A percentile compares a stretch with the other conserved stretches of the same genome.
Evolutionary conservation across 2,329 filamentous ascomycete genomes (phyloP).

Genomic region (Tympanopsis confertula): DNA sequence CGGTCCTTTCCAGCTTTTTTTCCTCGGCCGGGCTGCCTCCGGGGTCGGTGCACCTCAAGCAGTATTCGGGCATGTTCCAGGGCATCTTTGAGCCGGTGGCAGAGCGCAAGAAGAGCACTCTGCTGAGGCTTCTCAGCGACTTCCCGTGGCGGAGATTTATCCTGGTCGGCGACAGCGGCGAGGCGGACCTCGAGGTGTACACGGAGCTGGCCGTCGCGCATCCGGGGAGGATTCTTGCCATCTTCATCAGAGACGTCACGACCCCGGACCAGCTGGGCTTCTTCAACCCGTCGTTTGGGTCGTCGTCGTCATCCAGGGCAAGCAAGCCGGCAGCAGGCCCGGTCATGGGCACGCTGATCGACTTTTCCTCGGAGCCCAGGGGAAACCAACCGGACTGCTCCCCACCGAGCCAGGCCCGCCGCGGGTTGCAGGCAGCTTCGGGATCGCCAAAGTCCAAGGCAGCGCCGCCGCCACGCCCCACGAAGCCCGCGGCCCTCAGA

Average conservation of each 20-base stretch:
- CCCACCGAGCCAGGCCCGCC: slow-evolving; percentile 14
- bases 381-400: slow-evolving; percentile 21
- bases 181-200: slow-evolving; percentile 93
- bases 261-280: slow-evolving; percentile 63
- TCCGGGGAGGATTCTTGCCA: slow-evolving; percentile 68
- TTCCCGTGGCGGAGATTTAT: slow-evolving; percentile 85
- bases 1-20: slow-evolving; percentile 78
- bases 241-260: slow-evolving; percentile 94
- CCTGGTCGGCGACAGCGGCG: slow-evolving; percentile 86
- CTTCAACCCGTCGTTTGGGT: slow-evolving; percentile 52
- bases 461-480: slow-evolving; percentile 39
- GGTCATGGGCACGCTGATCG: slow-evolving; percentile 45
- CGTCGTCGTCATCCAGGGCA: slow-evolving; percentile 13
- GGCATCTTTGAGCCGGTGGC: slow-evolving; percentile 96
- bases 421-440: slow-evolving; percentile 11
- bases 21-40: slow-evolving; percentile 66
- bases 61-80: slow-evolving; percentile 92
- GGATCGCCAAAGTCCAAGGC: slow-evolving; percentile 15
- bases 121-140: slow-evolving; percentile 75
- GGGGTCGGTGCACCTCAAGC: slow-evolving; percentile 88
- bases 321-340: slow-evolving; percentile 7
- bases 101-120: slow-evolving; percentile 79
- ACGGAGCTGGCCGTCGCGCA: slow-evolving; percentile 78
- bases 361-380: slow-evolving; percentile 42
- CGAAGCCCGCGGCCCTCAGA: slow-evolving; percentile 43